Evolutionary conservation across 2,329 filamentous ascomycete genomes (phyloP).

Genomic region (Myriosclerotinia scirpicola): DNA sequence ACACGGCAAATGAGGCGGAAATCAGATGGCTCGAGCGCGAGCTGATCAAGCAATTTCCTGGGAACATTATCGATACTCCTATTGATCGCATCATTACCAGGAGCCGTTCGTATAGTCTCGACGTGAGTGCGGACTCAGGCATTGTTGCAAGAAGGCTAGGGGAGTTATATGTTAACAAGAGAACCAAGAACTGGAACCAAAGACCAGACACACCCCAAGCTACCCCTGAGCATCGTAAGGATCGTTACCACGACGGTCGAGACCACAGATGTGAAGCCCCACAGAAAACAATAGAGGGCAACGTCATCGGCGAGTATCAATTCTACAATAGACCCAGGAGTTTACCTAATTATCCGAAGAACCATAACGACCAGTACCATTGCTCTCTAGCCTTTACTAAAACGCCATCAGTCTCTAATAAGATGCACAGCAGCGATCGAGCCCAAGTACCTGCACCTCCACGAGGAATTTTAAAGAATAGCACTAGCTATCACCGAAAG

Average conservation of each 20-base stretch:
- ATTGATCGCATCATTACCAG: neutral
- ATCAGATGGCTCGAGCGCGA: conserved; percentile 13
- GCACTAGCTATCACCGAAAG: no score
- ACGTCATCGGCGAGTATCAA: conserved; percentile 1
- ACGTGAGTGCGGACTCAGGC: neutral
- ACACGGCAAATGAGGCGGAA: neutral
- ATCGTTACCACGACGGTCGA: neutral
- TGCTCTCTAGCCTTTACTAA: neutral
- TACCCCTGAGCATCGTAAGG: neutral
- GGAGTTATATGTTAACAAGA: neutral
- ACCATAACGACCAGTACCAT: neutral
- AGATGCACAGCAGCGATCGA: neutral
- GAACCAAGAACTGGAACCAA: neutral
- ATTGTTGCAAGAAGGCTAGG: neutral
- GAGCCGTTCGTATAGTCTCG: neutral
- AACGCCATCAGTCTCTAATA: no score
- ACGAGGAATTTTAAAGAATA: neutral
- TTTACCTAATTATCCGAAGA: neutral
- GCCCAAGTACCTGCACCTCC: neutral
- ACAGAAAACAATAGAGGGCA: neutral
- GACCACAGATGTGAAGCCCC: neutral
- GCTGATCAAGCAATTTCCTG: conserved; percentile 13
- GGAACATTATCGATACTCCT: neutral
- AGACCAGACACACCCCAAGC: neutral
- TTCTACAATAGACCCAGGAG: neutral